phyloP scores from a whole-genome alignment of 2,329 filamentous ascomycete genomes.

The Neofusicoccum cordaticola region DNA sequence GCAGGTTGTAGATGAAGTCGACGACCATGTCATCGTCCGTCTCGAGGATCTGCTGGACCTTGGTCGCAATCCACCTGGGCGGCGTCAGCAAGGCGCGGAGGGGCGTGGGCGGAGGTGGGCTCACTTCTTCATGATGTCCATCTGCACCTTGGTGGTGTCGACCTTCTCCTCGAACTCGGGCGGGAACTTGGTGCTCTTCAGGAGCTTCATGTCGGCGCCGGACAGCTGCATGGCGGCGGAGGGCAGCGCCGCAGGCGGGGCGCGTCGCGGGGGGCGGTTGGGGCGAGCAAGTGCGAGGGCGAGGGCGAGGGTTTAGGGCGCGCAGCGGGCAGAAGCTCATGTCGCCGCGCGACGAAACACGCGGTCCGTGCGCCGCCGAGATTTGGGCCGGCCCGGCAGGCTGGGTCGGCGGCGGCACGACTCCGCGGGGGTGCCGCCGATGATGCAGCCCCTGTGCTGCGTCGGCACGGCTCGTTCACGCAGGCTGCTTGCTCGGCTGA shows the following conservation, averaged over 20 bases:
- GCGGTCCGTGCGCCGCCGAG: not conserved
- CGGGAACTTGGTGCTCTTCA: constrained; percentile 90
- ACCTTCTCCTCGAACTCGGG: constrained; percentile 93
- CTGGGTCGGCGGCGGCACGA: not conserved
- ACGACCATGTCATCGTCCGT: constrained; percentile 95
- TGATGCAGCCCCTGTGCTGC: not conserved
- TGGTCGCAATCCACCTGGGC: constrained; percentile 86
- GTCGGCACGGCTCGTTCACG: too few relatives aligned
- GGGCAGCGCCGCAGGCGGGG: not conserved
- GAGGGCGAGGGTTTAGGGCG: not conserved
- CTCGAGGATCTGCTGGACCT: constrained; percentile 83
- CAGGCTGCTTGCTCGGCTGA: not conserved
- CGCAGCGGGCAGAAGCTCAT: constrained; percentile 9
- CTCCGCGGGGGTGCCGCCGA: constrained; percentile 4
- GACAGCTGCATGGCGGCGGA: constrained; percentile 61
- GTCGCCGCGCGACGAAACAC: not conserved
- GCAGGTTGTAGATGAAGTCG: constrained; percentile 69
- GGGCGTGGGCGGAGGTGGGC: constrained; percentile 30
- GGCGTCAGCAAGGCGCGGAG: not conserved
- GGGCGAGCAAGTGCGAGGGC: not conserved
- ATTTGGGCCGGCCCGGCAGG: constrained; percentile 3
- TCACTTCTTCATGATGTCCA: constrained; percentile 96
- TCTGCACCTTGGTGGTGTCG: constrained; percentile 94
- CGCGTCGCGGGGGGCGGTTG: not conserved
- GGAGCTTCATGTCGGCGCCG: constrained; percentile 81